These are phyloP conservation scores for Trichoderma afroharzianum DNA, from an alignment of 2,329 filamentous ascomycete species.

Conservation along the genomic window DNA sequence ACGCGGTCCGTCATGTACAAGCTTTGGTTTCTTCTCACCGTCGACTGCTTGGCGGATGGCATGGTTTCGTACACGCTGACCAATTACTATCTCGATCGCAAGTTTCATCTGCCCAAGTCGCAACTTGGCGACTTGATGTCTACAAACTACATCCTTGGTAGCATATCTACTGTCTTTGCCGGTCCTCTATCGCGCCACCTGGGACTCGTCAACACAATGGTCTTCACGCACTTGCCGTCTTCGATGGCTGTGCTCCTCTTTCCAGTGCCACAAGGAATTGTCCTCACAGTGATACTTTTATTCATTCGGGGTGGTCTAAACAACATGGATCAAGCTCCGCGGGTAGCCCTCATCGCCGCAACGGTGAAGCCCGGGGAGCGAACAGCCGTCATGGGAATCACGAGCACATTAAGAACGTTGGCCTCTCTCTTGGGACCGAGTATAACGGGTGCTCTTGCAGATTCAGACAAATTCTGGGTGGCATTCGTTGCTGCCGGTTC, in stretches of 20 bases:
- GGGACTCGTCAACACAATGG: slow-evolving; percentile 63
- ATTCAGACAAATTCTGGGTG: slow-evolving; percentile 54
- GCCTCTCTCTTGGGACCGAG: slow-evolving; percentile 53
- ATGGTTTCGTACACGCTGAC: slow-evolving; percentile 59
- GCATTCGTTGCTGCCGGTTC: slow-evolving; percentile 56
- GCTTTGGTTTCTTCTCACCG: slow-evolving; percentile 60
- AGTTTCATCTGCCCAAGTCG: slow-evolving; percentile 54
- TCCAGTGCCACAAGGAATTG: slow-evolving; percentile 49
- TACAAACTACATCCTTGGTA: slow-evolving; percentile 50
- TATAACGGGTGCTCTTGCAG: slow-evolving; percentile 54
- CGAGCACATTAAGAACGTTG: slow-evolving; percentile 56
- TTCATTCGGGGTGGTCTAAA: slow-evolving; percentile 60
- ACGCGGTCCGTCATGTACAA: slow-evolving; percentile 60
- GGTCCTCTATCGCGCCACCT: slow-evolving; percentile 55
- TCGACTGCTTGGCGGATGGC: slow-evolving; percentile 63
- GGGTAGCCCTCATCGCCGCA: slow-evolving; percentile 63
- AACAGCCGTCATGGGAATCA: slow-evolving; percentile 69
- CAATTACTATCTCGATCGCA: slow-evolving; percentile 55
- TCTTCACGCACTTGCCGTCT: slow-evolving; percentile 59
- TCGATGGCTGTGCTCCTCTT: slow-evolving; percentile 59
- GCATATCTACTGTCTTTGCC: slow-evolving; percentile 53
- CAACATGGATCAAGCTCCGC: slow-evolving; percentile 66
- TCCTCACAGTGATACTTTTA: slow-evolving; percentile 52
- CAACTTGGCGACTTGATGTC: slow-evolving; percentile 58
- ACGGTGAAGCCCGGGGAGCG: slow-evolving; percentile 62